Evolutionary conservation across 2,329 filamentous ascomycete species (phyloP).

Genomic region (Aureobasidium sp.): DNA sequence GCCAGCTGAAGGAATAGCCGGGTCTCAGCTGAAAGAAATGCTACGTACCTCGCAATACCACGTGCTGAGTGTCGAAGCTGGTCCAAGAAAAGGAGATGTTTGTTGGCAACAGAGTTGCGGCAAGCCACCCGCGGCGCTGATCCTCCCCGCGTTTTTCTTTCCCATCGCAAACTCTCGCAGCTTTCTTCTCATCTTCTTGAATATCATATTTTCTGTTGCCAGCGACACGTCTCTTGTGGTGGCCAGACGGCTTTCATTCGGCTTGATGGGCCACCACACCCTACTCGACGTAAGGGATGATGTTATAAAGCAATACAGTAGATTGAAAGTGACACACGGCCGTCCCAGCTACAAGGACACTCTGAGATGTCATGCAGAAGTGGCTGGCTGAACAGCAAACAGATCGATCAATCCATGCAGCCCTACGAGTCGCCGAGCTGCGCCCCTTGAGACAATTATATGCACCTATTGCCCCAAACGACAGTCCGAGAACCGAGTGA

Average conservation of each 20-base stretch:
- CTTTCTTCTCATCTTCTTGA: background rate
- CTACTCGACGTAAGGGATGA: background rate
- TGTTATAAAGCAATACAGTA: slow-evolving; percentile 6
- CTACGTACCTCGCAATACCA: background rate
- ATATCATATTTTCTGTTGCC: background rate
- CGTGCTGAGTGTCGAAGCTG: background rate
- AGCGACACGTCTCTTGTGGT: background rate
- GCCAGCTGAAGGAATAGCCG: background rate
- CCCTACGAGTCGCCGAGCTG: background rate
- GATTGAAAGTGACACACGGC: background rate
- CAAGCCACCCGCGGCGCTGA: background rate
- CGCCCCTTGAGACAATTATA: background rate
- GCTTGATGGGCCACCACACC: background rate
- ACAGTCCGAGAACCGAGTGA: background rate
- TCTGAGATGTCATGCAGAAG: slow-evolving; percentile 6
- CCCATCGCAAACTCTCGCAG: background rate
- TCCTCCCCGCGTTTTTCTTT: background rate
- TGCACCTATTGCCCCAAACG: background rate
- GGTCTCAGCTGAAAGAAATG: too few species aligned
- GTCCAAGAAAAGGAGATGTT: slow-evolving; percentile 10
- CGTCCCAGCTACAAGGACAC: slow-evolving; percentile 1
- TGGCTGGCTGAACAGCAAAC: slow-evolving; percentile 15
- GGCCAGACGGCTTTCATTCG: background rate
- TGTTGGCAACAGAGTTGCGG: slow-evolving; percentile 3
- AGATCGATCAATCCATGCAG: slow-evolving; percentile 3